phyloP scores from a whole-genome alignment of 2,329 filamentous ascomycete genomes.

The Delphinella strobiligena region DNA sequence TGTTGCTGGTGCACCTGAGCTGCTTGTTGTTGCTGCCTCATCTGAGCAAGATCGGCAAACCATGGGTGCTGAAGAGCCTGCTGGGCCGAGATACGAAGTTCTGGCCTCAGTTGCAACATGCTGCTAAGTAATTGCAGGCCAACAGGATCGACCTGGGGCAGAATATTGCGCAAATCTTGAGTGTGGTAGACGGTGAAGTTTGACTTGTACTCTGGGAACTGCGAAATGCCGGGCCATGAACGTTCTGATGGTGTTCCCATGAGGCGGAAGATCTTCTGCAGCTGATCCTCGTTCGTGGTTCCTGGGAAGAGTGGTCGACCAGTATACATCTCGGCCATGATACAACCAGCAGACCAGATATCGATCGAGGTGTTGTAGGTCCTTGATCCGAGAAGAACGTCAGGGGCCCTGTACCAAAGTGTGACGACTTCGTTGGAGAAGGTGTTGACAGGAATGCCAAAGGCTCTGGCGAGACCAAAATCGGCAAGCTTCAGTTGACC shows the following conservation, averaged over 20 bases:
- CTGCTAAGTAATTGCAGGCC: conserved; percentile 78
- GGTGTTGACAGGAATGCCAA: conserved; percentile 94
- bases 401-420: conserved; percentile 92
- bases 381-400: conserved; percentile 82
- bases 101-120: conserved; percentile 87
- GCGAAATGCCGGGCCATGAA: conserved; percentile 87
- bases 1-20: conserved; percentile 8
- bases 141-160: conserved; percentile 78
- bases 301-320: conserved; percentile 91
- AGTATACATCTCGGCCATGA: conserved; percentile 99
- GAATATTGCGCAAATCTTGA: conserved; percentile 73
- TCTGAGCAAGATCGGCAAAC: conserved; percentile 65
- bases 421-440: conserved; percentile 98
- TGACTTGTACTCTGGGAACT: conserved; percentile 94
- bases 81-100: conserved; percentile 77
- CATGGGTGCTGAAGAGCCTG: conserved; percentile 84
- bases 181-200: conserved; percentile 92
- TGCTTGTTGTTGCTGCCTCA: conserved; percentile 9
- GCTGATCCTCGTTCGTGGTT: conserved; percentile 95
- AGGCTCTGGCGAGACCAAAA: conserved; percentile 86
- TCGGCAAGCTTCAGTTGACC: conserved; percentile 86
- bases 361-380: conserved; percentile 99
- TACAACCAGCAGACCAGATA: conserved; percentile 97
- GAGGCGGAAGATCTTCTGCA: conserved; percentile 91
- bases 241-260: conserved; percentile 97